These are phyloP conservation scores for Cytospora leucostoma DNA, from an alignment of 2,329 filamentous ascomycete genomes.

Conservation along the genomic window DNA sequence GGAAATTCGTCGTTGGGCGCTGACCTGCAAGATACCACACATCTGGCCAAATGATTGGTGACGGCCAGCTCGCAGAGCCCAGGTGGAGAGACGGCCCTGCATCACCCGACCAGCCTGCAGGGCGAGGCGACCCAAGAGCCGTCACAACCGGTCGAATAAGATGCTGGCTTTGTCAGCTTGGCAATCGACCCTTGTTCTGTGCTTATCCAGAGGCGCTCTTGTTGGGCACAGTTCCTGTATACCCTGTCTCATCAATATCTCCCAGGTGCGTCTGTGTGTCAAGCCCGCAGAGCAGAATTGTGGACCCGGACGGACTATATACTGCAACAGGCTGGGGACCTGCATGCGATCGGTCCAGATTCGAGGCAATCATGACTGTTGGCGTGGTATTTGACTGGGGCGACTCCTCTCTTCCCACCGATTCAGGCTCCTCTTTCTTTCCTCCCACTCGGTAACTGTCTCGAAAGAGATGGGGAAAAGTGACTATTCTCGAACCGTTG, in stretches of 20 bases:
- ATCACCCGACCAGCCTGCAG: conserved; percentile 9
- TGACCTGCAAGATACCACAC: conserved; percentile 14
- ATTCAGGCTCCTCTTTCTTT: conserved; percentile 29
- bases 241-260: not conserved
- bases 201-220: too few relatives aligned
- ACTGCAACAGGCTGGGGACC: conserved; percentile 21
- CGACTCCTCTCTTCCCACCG: not conserved
- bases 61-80: conserved; percentile 3
- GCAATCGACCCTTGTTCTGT: too few relatives aligned
- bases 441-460: conserved; percentile 32
- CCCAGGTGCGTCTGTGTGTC: conserved; percentile 4
- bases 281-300: conserved; percentile 1
- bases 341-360: conserved; percentile 23
- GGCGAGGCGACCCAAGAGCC: not conserved
- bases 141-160: conserved; percentile 8
- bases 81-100: conserved; percentile 4
- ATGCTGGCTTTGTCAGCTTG: conserved; percentile 11
- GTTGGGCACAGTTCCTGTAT: too few relatives aligned
- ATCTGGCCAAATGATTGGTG: conserved; percentile 9
- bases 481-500: conserved; percentile 37
- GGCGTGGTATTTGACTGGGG: conserved; percentile 24
- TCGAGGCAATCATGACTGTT: conserved; percentile 25
- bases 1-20: conserved; percentile 17
- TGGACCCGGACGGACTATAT: conserved; percentile 5
- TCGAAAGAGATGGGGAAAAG: conserved; percentile 40